Conservation (phyloP, 1,284 basidiomycete species). For the Afroboletus lepidellus region DNA sequence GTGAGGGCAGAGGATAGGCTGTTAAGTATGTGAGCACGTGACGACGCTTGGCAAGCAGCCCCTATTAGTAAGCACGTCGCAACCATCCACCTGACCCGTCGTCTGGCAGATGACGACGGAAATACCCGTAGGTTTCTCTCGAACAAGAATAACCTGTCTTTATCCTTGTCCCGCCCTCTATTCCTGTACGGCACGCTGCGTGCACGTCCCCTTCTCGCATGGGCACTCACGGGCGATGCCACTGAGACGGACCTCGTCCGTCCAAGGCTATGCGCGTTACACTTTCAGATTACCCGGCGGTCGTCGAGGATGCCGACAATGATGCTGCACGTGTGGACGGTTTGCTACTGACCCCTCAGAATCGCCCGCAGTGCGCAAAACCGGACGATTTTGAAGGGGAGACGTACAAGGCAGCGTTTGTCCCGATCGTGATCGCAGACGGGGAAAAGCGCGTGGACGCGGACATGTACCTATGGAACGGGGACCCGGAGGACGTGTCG, state of each 20-base stretch:
- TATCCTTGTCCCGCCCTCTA: too few relatives aligned
- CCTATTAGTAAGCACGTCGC: too few relatives aligned
- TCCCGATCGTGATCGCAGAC: too few relatives aligned
- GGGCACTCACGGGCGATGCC: background rate
- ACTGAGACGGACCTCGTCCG: background rate
- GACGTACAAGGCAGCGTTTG: background rate
- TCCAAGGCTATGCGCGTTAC: background rate
- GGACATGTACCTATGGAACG: constrained; percentile 1
- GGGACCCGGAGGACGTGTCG: background rate
- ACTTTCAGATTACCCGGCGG: too few relatives aligned
- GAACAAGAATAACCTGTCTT: too few relatives aligned
- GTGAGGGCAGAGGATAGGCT: too few relatives aligned
- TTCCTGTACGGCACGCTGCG: background rate
- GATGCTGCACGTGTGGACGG: background rate
- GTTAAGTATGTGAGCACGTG: too few relatives aligned
- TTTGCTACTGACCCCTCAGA: background rate
- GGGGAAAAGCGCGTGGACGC: background rate
- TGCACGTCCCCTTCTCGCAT: background rate
- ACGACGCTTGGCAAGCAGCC: too few relatives aligned
- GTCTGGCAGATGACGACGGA: too few relatives aligned
- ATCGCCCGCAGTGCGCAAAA: background rate
- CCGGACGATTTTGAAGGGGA: constrained; percentile 1
- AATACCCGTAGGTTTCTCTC: too few relatives aligned
- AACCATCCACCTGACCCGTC: too few relatives aligned
- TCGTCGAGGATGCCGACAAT: background rate